Evolutionary conservation across 2,329 filamentous ascomycete genomes (phyloP), one percentile per base, ranked within the genome.

Genomic region (Scleromitrula shiraiana): DNA sequence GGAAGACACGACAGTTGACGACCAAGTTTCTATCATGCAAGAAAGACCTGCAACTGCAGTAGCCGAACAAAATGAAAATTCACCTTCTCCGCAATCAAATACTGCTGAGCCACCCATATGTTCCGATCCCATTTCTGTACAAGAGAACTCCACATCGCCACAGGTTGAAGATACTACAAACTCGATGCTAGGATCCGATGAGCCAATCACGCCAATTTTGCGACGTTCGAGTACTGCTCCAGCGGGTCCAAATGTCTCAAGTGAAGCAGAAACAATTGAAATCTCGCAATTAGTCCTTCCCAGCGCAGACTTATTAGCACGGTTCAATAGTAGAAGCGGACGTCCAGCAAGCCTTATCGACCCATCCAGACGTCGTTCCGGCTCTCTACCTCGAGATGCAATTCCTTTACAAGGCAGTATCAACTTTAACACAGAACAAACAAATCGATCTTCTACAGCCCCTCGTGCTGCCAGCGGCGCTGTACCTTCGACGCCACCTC

Each of bases 271-370:
- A 8, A 36, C 33, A 41, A 39, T 15, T 15, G 36, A 17, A 20
- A 24, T 33, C 19, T 30, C 41, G 9, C 22, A 20, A 9, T 40
- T 57, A 36, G 41, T 52, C 12, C 37, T 56, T 23, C 61, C 62
- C 15, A 62, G 54, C 43, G 50, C 61, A 1, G 57, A 59, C 41
- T 60, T 63, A 47, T 40, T 64, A 19, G 57, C 57, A 35, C 58
- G 61, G 22, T 53, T 64, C 10, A 61, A 61, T 17, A 61, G 57
- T 41, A 60, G 62, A 4, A 58, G 50, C 52, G 59, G 57, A n/a
- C 58, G 60, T 14, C 60, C 61, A n/a, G 43, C 46, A 17, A 46
- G 50, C 7, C 38, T 63, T 3, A 51, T 43, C n/a, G 58, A 63
- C 53, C 60, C 57, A 38, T 49, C 51, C 52, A 50, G 60, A 40